phyloP scores from a whole-genome alignment of 176 grass and related monocot genomes.

The Elaeis guineensis region DNA sequence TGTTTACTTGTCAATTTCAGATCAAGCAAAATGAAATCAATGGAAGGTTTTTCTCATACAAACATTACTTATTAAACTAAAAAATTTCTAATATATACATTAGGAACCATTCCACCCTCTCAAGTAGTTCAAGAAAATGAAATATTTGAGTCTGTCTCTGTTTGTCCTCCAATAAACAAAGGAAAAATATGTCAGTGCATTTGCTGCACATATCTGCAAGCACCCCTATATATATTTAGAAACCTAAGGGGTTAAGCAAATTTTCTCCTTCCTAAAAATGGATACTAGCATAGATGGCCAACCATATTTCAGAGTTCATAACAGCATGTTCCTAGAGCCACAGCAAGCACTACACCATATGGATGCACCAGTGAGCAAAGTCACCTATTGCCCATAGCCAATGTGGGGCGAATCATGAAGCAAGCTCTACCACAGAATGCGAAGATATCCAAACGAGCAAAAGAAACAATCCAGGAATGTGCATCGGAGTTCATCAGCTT shows the following conservation, averaged over 20 bases:
- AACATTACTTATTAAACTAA: too few relatives aligned
- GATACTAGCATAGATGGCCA: neutral
- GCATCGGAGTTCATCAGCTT: slow-evolving; percentile 75
- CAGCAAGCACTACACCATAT: neutral
- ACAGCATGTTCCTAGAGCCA: too few relatives aligned
- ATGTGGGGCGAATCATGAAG: slow-evolving; percentile 73
- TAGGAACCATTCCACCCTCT: slow-evolving; percentile 3
- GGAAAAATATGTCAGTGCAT: neutral
- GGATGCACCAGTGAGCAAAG: neutral
- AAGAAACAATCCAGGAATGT: slow-evolving; percentile 75
- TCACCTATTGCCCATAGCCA: slow-evolving; percentile 52
- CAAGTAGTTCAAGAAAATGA: neutral
- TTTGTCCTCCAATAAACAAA: too few relatives aligned
- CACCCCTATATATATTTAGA: neutral
- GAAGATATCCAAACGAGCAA: slow-evolving; percentile 68
- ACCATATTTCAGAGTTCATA: neutral
- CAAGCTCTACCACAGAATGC: slow-evolving; percentile 42
- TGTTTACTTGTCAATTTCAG: too few relatives aligned
- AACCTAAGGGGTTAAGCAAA: neutral
- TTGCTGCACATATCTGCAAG: neutral
- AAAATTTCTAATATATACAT: neutral
- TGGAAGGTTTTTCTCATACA: too few relatives aligned
- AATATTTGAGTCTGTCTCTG: neutral
- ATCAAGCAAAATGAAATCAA: too few relatives aligned
- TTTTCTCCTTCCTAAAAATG: slow-evolving; percentile 2